Evolutionary conservation across 2,329 filamentous ascomycete species (phyloP), one percentile per base, ranked within the genome.

Genomic region (Ceratocystis papillata): DNA sequence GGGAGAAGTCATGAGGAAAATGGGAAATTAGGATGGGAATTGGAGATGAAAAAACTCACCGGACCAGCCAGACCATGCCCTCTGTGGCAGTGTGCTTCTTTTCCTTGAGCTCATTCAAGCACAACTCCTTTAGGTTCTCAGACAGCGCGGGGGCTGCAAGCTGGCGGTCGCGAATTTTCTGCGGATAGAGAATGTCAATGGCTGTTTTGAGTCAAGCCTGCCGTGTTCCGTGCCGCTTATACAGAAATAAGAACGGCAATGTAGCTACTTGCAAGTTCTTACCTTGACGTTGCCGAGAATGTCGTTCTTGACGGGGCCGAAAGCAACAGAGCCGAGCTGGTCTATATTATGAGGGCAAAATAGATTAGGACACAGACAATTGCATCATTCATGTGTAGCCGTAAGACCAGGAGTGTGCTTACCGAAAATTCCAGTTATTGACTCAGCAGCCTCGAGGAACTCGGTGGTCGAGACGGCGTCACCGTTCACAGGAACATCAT

Each of bases 211-310:
- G 37, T 41, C 37, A 41, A 41, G 37, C 10, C 37, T 41, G 37
- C 10, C 37, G 37, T 41, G 3, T 12, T 41, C 37, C 10, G 10
- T 41, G 10, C 37, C 12, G 37, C 4, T 12, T 12, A 41, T 41
- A 4, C 48, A 22, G 53, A 22, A 30, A 62, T 55, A 8, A 48
- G 63, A 25, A 10, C 20, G 44, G 41, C 15, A 12, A 61, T 67
- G 46, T 37, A 64, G 55, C 55, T 0, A 30, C n/a, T 63, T 33
- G 22, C 22, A 62, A 41, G 28, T 15, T 50, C 74, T 69, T 76
- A 94, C 90, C 83, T 91, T 92, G 79, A 97, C 83, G 78, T 99
- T 99, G 75, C 89, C 89, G 62, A 84, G 76, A 80, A 99, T 89
- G 77, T 99, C 94, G 71, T 78, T 88, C 83, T 96, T 96, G 74